phyloP scores from a whole-genome alignment of 805 yeast species.

The Wickerhamomyces subpelliculosus region DNA sequence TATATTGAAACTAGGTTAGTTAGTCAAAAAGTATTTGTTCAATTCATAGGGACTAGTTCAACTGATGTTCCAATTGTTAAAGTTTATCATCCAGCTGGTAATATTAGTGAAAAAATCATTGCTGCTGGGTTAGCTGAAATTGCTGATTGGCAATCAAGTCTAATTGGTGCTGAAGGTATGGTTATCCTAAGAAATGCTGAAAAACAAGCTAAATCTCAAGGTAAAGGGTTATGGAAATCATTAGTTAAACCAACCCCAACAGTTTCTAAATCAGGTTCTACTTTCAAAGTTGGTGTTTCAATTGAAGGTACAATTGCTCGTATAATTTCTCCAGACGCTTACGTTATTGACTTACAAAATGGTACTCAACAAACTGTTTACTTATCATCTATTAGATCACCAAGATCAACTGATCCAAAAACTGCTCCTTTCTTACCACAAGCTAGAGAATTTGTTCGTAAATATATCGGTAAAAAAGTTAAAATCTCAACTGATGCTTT shows the following conservation, averaged over 20 bases:
- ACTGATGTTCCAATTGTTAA: conserved; percentile 55
- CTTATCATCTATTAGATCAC: conserved; percentile 69
- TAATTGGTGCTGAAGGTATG: conserved; percentile 64
- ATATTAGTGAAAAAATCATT: conserved; percentile 60
- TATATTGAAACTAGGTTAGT: conserved; percentile 60
- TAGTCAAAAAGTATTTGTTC: conserved; percentile 50
- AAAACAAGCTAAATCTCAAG: conserved; percentile 47
- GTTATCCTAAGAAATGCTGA: conserved; percentile 55
- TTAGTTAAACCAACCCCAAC: conserved; percentile 18
- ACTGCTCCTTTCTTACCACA: conserved; percentile 49
- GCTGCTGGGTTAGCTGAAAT: conserved; percentile 68
- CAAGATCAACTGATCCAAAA: conserved; percentile 57
- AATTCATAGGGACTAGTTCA: conserved; percentile 53
- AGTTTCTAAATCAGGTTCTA: conserved; percentile 20
- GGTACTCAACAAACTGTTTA: conserved; percentile 53
- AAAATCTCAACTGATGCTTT: conserved; percentile 53
- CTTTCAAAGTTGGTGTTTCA: conserved; percentile 37
- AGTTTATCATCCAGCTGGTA: conserved; percentile 69
- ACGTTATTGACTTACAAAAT: conserved; percentile 43
- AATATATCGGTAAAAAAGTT: conserved; percentile 68
- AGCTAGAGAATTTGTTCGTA: conserved; percentile 73
- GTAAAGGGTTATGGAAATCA: conserved; percentile 52
- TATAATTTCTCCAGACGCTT: conserved; percentile 63
- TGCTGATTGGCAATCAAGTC: conserved; percentile 71
- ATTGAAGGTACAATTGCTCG: conserved; percentile 51